Evolutionary conservation across 768 basidiomycete genomes (phyloP).

Genomic region (Suillus cothurnatus): DNA sequence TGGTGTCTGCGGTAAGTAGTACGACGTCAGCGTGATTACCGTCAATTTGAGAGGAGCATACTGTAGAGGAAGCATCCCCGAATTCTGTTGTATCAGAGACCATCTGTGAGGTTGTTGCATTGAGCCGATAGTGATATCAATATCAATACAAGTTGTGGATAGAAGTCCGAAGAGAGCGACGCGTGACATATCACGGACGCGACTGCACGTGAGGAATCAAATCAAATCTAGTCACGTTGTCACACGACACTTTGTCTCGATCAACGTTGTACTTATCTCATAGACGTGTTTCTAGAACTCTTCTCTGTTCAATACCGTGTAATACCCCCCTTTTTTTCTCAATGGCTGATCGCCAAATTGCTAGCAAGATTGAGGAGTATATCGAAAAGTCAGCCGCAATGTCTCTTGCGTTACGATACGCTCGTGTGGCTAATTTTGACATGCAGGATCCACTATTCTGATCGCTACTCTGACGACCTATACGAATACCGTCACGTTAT

Average conservation of each 20-base stretch:
- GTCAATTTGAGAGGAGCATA: neutral
- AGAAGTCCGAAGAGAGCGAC: neutral
- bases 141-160: neutral
- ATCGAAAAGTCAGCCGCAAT: constrained; percentile 65
- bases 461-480: constrained; percentile 88
- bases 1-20: constrained; percentile 11
- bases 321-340: constrained; percentile 13
- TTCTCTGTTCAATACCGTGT: constrained; percentile 13
- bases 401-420: constrained; percentile 19
- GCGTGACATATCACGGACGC: constrained; percentile 30
- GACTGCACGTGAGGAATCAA: constrained; percentile 27
- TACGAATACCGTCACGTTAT: constrained; percentile 98
- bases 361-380: constrained; percentile 68
- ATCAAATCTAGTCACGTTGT: constrained; percentile 9
- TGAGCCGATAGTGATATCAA: neutral
- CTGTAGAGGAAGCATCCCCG: neutral
- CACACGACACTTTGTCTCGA: neutral
- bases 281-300: constrained; percentile 2
- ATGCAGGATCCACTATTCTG: constrained; percentile 83
- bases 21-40: neutral
- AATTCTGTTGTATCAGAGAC: neutral
- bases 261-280: constrained; percentile 8
- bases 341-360: constrained; percentile 40
- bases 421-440: constrained; percentile 14
- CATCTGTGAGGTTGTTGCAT: neutral